Base-by-base conservation (phyloP, 805 yeast genomes). In the Wickerhamiella vanderwaltii region DNA sequence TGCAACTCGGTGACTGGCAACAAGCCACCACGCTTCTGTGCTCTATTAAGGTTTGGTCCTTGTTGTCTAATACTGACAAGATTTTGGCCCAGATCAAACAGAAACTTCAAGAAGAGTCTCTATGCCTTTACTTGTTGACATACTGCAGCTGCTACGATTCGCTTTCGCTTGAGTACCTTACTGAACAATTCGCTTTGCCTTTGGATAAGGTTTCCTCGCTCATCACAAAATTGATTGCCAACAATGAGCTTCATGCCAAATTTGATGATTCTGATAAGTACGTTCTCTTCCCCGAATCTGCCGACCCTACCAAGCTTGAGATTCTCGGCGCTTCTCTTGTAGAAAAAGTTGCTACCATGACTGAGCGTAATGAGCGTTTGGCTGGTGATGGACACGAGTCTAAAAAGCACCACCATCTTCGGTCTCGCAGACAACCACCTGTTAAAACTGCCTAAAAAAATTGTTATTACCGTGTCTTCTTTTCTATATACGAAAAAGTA, bases 1-100 rank as follows among this genome's bases (percentile, higher is more conserved):
- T 91, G 62, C 83, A 82, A 59, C 73, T 72, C 53, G 95, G 96
- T 51, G 84, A 88, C 58, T 91, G 98, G 97, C 65, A 71, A 48
- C 69, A 72, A 52, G 79, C 94, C 18, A 72, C 75, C 50, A 75
- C 75, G 39, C 71, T 83, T 57, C 72, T 91, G 53, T 68, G 73
- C 29, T 69, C 83, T 20, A 78, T 88, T 60, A 80, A 80, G 66
- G 77, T 82, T 54, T 91, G 97, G 97, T 72, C 73, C 48, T 69
- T 86, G 61, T 69, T 84, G 61, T 75, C 84, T 46, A 77, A 82
- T 51, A 60, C 75, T 43, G 84, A 74, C 39, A 77, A 76, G 64
- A 63, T 63, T n/a, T 25, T 49, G 46, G 43, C 35, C 28, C 75
- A 82, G 78, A 70, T 91, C 56, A 72, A 71, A 51, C 72, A 71